A percentile compares a stretch with the other conserved stretches of the same genome.
These are phyloP conservation scores for Calonectria ilicicola DNA, from an alignment of 2,329 filamentous ascomycete genomes.

Conservation along the genomic window DNA sequence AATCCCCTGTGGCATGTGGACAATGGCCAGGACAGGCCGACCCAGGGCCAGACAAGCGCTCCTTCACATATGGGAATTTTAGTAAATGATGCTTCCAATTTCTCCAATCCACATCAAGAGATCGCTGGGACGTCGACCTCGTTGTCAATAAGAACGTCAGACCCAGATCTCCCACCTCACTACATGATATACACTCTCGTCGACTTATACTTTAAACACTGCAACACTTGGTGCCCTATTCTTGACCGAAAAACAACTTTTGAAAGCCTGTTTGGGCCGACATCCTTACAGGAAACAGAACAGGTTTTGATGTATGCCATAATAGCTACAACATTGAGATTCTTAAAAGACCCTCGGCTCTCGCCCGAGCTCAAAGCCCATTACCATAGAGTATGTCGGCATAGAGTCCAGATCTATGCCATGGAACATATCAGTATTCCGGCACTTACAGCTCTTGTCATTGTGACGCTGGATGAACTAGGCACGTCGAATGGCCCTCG, in stretches of 20 bases:
- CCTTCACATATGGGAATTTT: constrained; percentile 14
- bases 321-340: constrained; percentile 56
- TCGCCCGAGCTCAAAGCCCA: constrained; percentile 52
- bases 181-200: constrained; percentile 70
- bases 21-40: constrained; percentile 45
- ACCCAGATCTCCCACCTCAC: constrained; percentile 66
- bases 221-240: constrained; percentile 69
- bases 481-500: constrained; percentile 57
- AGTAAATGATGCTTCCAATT: constrained; percentile 6
- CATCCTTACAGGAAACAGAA: constrained; percentile 53
- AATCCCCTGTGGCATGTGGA: constrained; percentile 44
- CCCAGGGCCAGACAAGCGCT: constrained; percentile 11
- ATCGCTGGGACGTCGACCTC: constrained; percentile 33
- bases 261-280: constrained; percentile 54
- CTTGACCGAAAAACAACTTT: constrained; percentile 58
- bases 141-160: constrained; percentile 50
- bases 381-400: constrained; percentile 53
- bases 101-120: background rate
- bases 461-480: constrained; percentile 55
- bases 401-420: constrained; percentile 55
- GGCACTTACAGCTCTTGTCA: constrained; percentile 54
- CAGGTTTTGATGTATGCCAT: constrained; percentile 58
- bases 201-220: constrained; percentile 73
- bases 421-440: constrained; percentile 55
- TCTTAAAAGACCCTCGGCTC: constrained; percentile 54